A percentile compares a stretch with the other conserved stretches of the same genome.
Evolutionary conservation across 192 early-diverging fungal genomes (phyloP).

Genomic region (Coemansia sp.): DNA sequence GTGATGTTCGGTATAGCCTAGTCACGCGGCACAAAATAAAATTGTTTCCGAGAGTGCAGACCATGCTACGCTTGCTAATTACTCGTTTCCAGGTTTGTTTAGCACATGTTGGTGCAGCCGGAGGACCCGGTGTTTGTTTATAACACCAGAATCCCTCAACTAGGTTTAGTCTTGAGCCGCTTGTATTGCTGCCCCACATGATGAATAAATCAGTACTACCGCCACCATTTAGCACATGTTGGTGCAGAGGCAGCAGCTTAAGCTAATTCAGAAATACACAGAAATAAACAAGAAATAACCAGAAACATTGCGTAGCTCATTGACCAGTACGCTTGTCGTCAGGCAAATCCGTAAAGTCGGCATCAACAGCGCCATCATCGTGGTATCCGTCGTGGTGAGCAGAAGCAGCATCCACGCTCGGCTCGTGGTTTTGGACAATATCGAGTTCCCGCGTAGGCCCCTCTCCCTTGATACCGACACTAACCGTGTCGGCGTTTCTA

Average conservation of each 20-base stretch:
- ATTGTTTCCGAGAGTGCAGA: too few relatives aligned
- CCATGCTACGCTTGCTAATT: too few relatives aligned
- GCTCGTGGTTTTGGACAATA: slow-evolving; percentile 34
- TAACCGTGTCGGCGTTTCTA: slow-evolving; percentile 58
- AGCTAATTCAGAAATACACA: not conserved
- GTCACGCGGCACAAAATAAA: too few relatives aligned
- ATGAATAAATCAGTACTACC: too few relatives aligned
- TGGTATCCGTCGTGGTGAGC: not conserved
- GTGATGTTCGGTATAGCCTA: too few relatives aligned
- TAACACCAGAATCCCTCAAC: too few relatives aligned
- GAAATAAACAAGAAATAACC: too few relatives aligned
- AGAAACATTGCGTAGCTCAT: not conserved
- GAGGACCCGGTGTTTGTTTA: too few relatives aligned
- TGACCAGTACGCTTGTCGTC: not conserved
- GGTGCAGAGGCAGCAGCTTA: not conserved
- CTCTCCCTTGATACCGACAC: slow-evolving; percentile 44
- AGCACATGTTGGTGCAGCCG: too few relatives aligned
- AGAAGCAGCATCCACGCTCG: slow-evolving; percentile 2
- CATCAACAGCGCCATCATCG: slow-evolving; percentile 18
- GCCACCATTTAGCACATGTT: not conserved
- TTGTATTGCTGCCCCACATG: too few relatives aligned
- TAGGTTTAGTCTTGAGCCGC: too few relatives aligned
- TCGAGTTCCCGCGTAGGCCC: slow-evolving; percentile 19
- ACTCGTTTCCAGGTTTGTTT: too few relatives aligned
- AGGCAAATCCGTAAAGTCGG: slow-evolving; percentile 36